Percentiles rank a stretch among this genome's conserved stretches.
These are phyloP conservation scores for Zalaria sp. DNA, from an alignment of 2,329 filamentous ascomycete species.

Conservation along the genomic window DNA sequence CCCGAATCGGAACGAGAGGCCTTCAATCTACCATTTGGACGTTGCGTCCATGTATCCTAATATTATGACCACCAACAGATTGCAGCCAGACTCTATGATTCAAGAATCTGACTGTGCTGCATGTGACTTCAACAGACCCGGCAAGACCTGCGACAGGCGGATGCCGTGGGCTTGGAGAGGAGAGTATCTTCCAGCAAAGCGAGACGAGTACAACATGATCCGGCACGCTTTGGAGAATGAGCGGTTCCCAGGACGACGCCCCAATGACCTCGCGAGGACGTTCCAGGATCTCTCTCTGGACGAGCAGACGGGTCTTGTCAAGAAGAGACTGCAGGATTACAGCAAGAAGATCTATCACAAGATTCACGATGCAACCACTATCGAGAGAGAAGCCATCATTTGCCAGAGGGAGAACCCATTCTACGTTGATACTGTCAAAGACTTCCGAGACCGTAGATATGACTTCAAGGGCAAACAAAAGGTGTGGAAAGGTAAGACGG, in stretches of 20 bases:
- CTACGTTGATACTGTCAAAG: conserved; percentile 89
- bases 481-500: conserved; percentile 95
- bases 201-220: conserved; percentile 99
- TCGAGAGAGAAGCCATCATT: conserved; percentile 90
- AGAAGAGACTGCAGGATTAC: conserved; percentile 81
- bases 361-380: conserved; percentile 87
- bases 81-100: conserved; percentile 99
- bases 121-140: conserved; percentile 94
- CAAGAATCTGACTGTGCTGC: conserved; percentile 90
- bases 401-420: conserved; percentile 97
- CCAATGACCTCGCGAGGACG: conserved; percentile 53
- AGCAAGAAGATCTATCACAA: conserved; percentile 99
- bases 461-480: conserved; percentile 98
- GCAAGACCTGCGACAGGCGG: conserved; percentile 90
- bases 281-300: conserved; percentile 73
- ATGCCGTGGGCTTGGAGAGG: conserved; percentile 97
- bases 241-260: conserved; percentile 66
- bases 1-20: conserved; percentile 71
- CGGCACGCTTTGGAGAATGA: conserved; percentile 83
- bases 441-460: conserved; percentile 93
- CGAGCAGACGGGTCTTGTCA: conserved; percentile 66
- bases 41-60: conserved; percentile 99
- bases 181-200: conserved; percentile 88
- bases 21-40: conserved; percentile 93
- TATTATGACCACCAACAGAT: conserved; percentile 97